Evolutionary conservation across 1,284 basidiomycete species (phyloP).

Genomic region (Rhodotorula sp.): DNA sequence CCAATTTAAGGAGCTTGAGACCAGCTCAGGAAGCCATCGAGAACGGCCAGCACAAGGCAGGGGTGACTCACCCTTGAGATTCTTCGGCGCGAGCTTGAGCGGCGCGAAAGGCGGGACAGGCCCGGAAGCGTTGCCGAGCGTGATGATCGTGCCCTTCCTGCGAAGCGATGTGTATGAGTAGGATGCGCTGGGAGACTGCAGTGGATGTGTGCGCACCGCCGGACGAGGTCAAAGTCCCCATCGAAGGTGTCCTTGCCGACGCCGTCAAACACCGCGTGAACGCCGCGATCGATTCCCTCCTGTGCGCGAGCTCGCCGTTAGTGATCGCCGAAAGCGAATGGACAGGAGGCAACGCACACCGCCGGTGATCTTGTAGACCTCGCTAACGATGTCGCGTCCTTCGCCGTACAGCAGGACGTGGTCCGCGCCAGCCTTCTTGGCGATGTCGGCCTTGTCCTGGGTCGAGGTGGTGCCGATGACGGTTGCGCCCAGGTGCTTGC

Average conservation of each 20-base stretch:
- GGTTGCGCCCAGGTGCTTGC: conserved; percentile 63
- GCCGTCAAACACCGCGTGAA: conserved; percentile 82
- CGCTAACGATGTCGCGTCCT: conserved; percentile 60
- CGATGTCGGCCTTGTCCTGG: conserved; percentile 77
- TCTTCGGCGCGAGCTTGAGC: conserved; percentile 75
- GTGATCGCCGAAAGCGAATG: neutral
- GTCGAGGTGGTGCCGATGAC: conserved; percentile 95
- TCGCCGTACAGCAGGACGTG: conserved; percentile 77
- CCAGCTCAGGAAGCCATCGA: conserved; percentile 4
- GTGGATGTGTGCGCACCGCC: conserved; percentile 23
- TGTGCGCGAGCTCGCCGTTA: neutral
- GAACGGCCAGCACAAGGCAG: neutral
- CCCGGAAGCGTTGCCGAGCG: conserved; percentile 88
- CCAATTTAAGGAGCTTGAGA: neutral
- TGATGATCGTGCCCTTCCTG: conserved; percentile 60
- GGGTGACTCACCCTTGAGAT: conserved; percentile 58
- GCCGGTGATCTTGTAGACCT: conserved; percentile 60
- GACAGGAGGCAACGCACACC: neutral
- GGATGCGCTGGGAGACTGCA: no score
- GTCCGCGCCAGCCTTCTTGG: conserved; percentile 75
- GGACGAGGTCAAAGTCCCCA: conserved; percentile 41
- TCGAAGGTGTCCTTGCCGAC: conserved; percentile 83
- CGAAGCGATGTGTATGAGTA: neutral
- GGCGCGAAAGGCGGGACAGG: conserved; percentile 63
- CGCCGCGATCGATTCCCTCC: conserved; percentile 57